phyloP scores from a whole-genome alignment of 306 rosid species.

The Dryas alaskensis region DNA sequence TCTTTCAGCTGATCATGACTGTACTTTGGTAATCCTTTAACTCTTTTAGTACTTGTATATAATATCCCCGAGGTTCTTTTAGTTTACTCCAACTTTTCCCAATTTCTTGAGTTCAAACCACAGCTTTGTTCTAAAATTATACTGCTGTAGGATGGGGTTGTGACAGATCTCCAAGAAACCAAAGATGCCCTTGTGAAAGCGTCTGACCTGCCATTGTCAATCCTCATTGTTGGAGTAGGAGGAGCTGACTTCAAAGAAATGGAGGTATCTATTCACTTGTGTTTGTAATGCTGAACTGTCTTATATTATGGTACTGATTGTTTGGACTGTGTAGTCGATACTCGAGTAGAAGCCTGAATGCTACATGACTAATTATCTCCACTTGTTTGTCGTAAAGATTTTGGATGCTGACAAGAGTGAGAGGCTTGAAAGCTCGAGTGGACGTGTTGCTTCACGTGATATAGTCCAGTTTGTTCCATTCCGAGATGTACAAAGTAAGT shows the following conservation, averaged over 20 bases:
- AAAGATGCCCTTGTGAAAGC: conserved; percentile 95
- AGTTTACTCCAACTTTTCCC: background rate
- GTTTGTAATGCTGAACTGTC: background rate
- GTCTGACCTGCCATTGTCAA: conserved; percentile 90
- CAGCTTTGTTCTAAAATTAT: conserved; percentile 31
- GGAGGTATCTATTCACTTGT: conserved; percentile 61
- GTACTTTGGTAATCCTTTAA: conserved; percentile 1
- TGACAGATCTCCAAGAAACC: conserved; percentile 99
- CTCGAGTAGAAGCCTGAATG: background rate
- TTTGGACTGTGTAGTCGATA: background rate
- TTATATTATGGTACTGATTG: background rate
- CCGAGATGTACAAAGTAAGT: conserved; percentile 88
- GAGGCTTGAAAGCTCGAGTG: conserved; percentile 79
- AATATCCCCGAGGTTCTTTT: background rate
- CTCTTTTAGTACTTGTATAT: background rate
- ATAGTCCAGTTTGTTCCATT: conserved; percentile 95
- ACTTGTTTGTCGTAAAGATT: conserved; percentile 41
- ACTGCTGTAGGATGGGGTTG: conserved; percentile 88
- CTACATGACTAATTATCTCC: conserved; percentile 4
- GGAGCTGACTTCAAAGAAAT: conserved; percentile 99
- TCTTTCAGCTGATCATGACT: background rate
- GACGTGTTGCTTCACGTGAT: conserved; percentile 93
- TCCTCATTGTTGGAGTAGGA: conserved; percentile 97
- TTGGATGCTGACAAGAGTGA: conserved; percentile 97
- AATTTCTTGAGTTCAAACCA: conserved; percentile 12